A percentile compares a stretch with the other conserved stretches of the same genome.
Evolutionary conservation across 305 asterid genomes (phyloP).

Genomic region (Vinca major): DNA sequence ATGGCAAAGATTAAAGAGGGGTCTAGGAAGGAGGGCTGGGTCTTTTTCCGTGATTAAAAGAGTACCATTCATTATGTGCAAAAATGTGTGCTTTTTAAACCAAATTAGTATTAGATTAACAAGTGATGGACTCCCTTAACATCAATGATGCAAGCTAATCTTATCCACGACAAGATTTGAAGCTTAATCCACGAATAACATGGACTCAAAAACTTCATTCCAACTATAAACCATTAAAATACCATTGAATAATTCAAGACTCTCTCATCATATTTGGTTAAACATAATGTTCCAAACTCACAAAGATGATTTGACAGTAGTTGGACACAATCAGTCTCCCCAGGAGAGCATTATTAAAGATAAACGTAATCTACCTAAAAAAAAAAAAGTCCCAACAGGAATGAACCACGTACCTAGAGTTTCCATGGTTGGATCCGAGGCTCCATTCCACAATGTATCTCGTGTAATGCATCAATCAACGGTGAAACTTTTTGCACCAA

Average conservation of each 20-base stretch:
- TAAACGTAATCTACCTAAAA: background rate
- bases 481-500: too few relatives aligned
- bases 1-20: background rate
- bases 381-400: background rate
- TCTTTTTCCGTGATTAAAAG: background rate
- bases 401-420: background rate
- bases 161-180: background rate
- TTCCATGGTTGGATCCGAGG: constrained; percentile 1
- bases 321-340: background rate
- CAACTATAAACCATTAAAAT: background rate
- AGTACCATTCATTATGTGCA: background rate
- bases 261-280: constrained; percentile 10
- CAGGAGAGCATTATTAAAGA: too few relatives aligned
- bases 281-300: constrained; percentile 11
- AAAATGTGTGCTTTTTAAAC: too few relatives aligned
- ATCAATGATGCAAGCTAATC: too few relatives aligned
- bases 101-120: too few relatives aligned
- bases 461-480: background rate
- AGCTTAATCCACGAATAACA: background rate
- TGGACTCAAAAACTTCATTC: constrained; percentile 6
- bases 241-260: background rate
- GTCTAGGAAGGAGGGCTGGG: background rate
- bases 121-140: background rate
- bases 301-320: constrained; percentile 8
- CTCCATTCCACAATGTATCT: background rate